Evolutionary conservation across 768 basidiomycete genomes (phyloP).

Genomic region (Saitozyma podzolica): DNA sequence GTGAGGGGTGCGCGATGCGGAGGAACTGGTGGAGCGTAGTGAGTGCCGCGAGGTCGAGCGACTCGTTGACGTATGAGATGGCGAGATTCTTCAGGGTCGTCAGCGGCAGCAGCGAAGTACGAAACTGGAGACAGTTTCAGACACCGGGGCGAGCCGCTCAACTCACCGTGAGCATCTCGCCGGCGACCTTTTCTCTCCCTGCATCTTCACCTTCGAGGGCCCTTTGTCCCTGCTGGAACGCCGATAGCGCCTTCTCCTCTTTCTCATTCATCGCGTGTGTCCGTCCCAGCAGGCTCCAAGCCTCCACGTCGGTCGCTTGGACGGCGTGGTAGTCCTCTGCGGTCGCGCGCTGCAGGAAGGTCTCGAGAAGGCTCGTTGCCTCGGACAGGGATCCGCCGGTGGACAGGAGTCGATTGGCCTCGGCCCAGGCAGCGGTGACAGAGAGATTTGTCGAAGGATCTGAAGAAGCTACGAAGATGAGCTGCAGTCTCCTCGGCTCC

Average conservation of each 20-base stretch:
- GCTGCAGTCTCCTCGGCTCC: neutral
- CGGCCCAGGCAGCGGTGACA: neutral
- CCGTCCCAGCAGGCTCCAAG: slow-evolving; percentile 90
- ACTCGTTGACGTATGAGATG: slow-evolving; percentile 94
- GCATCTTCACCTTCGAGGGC: slow-evolving; percentile 22
- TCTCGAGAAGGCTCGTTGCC: slow-evolving; percentile 82
- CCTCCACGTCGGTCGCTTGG: slow-evolving; percentile 62
- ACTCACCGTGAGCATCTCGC: slow-evolving; percentile 44
- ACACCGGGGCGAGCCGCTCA: neutral
- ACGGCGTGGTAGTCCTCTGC: slow-evolving; percentile 13
- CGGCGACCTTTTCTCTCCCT: slow-evolving; percentile 19
- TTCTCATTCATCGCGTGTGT: slow-evolving; percentile 62
- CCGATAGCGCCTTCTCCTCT: slow-evolving; percentile 54
- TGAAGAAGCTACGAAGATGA: neutral
- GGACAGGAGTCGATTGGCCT: slow-evolving; percentile 60
- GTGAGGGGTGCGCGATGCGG: slow-evolving; percentile 59
- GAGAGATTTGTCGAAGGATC: neutral
- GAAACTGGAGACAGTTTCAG: neutral
- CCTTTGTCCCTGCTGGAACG: slow-evolving; percentile 52
- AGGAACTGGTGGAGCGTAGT: slow-evolving; percentile 85
- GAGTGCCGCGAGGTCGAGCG: slow-evolving; percentile 81
- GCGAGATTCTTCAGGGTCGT: slow-evolving; percentile 70
- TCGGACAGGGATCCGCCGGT: slow-evolving; percentile 84
- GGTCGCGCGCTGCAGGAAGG: slow-evolving; percentile 62
- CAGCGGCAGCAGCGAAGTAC: no score